Percentiles rank a stretch among this genome's conserved stretches.
Conservation (phyloP, 2,329 filamentous ascomycete species). For the Phaeosphaeriaceae sp. region DNA sequence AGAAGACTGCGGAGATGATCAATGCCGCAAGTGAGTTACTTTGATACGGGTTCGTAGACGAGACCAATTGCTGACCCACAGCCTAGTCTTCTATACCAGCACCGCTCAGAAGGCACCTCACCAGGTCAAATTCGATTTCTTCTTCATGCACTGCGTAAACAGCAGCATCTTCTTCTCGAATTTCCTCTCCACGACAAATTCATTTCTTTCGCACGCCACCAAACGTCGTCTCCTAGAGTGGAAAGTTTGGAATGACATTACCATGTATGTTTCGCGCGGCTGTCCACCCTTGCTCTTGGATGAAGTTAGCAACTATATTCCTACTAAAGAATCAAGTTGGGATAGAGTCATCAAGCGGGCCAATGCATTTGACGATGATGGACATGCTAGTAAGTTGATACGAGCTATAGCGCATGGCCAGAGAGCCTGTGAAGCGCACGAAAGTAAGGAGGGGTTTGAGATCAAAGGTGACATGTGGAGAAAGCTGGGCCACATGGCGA, state of each 20-base stretch:
- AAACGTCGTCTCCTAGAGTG: slow-evolving; percentile 79
- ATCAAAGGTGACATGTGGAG: slow-evolving; percentile 66
- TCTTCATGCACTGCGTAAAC: slow-evolving; percentile 79
- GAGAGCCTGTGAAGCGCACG: slow-evolving; percentile 56
- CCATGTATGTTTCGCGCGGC: slow-evolving; percentile 74
- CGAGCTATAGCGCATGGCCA: slow-evolving; percentile 72
- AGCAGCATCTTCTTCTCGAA: slow-evolving; percentile 73
- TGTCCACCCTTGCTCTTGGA: slow-evolving; percentile 66
- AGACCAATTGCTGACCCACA: background rate
- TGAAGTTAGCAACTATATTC: slow-evolving; percentile 66
- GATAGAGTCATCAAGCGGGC: slow-evolving; percentile 54
- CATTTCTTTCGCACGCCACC: slow-evolving; percentile 64
- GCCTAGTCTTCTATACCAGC: slow-evolving; percentile 60
- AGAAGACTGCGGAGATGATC: slow-evolving; percentile 71
- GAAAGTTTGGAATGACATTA: slow-evolving; percentile 77
- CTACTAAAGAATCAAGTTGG: slow-evolving; percentile 52
- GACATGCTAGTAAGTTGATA: slow-evolving; percentile 78
- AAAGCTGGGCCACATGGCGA: slow-evolving; percentile 64
- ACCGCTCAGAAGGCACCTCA: slow-evolving; percentile 67
- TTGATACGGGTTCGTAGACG: background rate
- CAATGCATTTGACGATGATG: slow-evolving; percentile 70
- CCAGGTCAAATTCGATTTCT: slow-evolving; percentile 77
- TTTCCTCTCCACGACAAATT: slow-evolving; percentile 61
- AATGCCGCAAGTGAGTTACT: slow-evolving; percentile 60
- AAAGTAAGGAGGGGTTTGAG: slow-evolving; percentile 52